These are phyloP conservation scores for Physocladia obscura DNA, from an alignment of 192 early-diverging fungal species.

Conservation along the genomic window DNA sequence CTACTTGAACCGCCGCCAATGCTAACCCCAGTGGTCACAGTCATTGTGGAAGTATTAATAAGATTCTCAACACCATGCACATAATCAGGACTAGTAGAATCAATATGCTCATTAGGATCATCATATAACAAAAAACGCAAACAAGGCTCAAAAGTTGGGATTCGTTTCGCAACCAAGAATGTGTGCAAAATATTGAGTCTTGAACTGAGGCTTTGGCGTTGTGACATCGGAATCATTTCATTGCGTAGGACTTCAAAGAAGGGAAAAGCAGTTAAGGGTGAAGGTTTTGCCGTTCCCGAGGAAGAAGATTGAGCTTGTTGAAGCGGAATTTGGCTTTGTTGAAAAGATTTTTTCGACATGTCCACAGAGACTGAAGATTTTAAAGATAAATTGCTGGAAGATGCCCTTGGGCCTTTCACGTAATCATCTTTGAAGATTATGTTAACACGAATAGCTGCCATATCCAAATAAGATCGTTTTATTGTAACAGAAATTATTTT, in stretches of 20 bases:
- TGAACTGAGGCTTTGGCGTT: background rate
- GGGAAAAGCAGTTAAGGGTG: conserved; percentile 4
- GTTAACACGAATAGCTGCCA: conserved; percentile 6
- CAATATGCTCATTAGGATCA: conserved; percentile 9
- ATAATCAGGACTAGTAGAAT: background rate
- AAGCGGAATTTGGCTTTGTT: too few species aligned
- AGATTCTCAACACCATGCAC: conserved; percentile 1
- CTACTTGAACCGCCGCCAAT: conserved; percentile 33
- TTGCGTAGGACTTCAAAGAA: conserved; percentile 15
- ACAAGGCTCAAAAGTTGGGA: conserved; percentile 21
- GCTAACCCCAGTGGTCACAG: background rate
- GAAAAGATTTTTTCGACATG: too few species aligned
- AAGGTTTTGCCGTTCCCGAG: too few species aligned
- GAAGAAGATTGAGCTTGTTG: too few species aligned
- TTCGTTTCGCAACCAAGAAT: conserved; percentile 12
- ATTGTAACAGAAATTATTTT: conserved; percentile 20
- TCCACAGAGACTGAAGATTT: background rate
- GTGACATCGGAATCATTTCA: conserved; percentile 14
- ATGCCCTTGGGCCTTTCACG: background rate
- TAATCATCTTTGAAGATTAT: conserved; percentile 11
- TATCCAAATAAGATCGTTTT: background rate
- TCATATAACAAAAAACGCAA: conserved; percentile 8
- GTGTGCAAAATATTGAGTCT: background rate
- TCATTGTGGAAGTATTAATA: background rate
- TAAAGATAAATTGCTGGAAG: background rate